A percentile compares a stretch with the other conserved stretches of the same genome.
Conservation (phyloP, 129 eudicot genomes). For the Logfia minima region DNA sequence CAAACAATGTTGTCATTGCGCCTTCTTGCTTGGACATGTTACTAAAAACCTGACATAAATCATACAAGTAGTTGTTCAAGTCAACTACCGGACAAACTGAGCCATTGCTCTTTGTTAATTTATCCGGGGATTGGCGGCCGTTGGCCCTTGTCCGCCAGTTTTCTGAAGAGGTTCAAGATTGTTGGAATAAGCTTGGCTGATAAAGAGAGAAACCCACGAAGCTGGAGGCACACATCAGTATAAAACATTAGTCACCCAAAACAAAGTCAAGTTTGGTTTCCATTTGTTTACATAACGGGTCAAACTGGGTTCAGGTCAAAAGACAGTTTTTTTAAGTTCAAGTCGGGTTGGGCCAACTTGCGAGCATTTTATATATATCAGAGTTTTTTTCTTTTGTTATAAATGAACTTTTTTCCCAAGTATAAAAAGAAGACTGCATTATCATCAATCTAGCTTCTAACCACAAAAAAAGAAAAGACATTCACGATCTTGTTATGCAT, state of each 20-base stretch:
- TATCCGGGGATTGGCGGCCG: constrained; percentile 16
- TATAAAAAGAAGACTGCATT: background rate
- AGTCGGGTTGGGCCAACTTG: background rate
- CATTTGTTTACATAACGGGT: background rate
- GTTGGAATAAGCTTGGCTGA: constrained; percentile 33
- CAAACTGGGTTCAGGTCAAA: background rate
- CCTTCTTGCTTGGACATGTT: constrained; percentile 13
- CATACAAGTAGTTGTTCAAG: background rate
- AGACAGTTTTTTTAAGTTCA: background rate
- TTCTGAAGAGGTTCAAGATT: constrained; percentile 27
- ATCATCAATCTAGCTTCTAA: background rate
- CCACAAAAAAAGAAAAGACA: no score
- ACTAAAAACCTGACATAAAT: constrained; percentile 31
- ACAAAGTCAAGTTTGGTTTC: background rate
- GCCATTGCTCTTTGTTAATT: constrained; percentile 7
- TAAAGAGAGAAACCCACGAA: constrained; percentile 27
- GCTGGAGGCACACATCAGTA: constrained; percentile 19
- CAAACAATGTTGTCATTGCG: background rate
- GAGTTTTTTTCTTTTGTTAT: background rate
- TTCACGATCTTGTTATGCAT: background rate
- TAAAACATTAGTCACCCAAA: background rate
- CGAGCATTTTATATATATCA: background rate
- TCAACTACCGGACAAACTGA: constrained; percentile 11
- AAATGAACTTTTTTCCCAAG: no score
- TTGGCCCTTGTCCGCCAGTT: constrained; percentile 27